phyloP scores from a whole-genome alignment of 768 basidiomycete species.

The Boletus rubescentipes region DNA sequence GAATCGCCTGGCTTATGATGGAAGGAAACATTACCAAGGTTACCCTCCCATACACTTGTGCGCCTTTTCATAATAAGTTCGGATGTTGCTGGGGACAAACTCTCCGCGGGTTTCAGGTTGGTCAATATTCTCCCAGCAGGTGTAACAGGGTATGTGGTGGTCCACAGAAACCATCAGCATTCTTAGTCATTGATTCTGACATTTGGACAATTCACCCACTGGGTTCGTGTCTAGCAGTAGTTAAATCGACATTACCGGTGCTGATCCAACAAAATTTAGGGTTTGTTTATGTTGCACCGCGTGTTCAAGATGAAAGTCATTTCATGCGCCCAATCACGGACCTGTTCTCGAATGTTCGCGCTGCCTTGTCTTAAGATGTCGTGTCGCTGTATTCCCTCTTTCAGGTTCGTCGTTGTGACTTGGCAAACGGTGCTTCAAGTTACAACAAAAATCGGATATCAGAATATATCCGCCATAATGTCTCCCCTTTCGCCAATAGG shows the following conservation, averaged over 20 bases:
- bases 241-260: background rate
- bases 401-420: background rate
- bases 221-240: background rate
- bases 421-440: background rate
- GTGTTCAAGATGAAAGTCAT: background rate
- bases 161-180: background rate
- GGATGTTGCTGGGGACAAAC: background rate
- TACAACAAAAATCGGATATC: conserved; percentile 4
- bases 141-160: background rate
- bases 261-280: background rate
- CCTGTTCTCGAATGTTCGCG: background rate
- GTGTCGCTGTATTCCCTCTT: background rate
- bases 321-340: background rate
- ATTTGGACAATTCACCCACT: background rate
- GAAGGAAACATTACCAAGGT: background rate
- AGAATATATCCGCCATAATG: conserved; percentile 36
- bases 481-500: conserved; percentile 45
- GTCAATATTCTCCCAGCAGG: background rate
- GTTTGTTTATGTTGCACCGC: background rate
- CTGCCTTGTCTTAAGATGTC: too few relatives aligned
- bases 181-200: background rate
- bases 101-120: background rate
- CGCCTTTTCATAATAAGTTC: background rate
- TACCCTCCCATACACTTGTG: background rate
- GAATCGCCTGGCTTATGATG: too few relatives aligned